phyloP scores from a whole-genome alignment of 2,329 filamentous ascomycete genomes.

The Cercospora nicotianae region DNA sequence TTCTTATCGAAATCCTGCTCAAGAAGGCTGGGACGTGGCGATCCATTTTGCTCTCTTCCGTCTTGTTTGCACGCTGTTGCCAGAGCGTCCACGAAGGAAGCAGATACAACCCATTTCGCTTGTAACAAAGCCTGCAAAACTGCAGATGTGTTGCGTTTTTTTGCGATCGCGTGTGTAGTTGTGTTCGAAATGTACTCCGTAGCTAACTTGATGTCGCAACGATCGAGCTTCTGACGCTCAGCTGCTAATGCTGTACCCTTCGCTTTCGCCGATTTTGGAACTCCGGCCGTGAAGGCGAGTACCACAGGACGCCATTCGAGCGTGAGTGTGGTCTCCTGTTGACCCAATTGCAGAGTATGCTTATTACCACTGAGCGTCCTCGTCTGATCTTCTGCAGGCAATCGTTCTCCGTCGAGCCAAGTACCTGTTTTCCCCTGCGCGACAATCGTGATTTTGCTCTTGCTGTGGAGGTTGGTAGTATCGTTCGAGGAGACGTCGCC shows the following conservation, averaged over 20 bases:
- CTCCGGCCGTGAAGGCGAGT: slow-evolving; percentile 73
- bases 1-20: slow-evolving; percentile 75
- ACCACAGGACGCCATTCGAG: slow-evolving; percentile 72
- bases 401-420: slow-evolving; percentile 67
- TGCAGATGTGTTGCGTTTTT: slow-evolving; percentile 85
- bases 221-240: slow-evolving; percentile 68
- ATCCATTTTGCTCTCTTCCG: slow-evolving; percentile 25
- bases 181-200: slow-evolving; percentile 66
- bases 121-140: slow-evolving; percentile 84
- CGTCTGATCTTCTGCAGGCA: slow-evolving; percentile 53
- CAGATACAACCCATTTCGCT: slow-evolving; percentile 72
- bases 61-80: slow-evolving; percentile 56
- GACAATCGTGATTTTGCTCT: slow-evolving; percentile 70
- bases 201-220: slow-evolving; percentile 84
- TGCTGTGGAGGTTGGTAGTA: slow-evolving; percentile 57
- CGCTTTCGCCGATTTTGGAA: slow-evolving; percentile 55
- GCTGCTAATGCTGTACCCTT: slow-evolving; percentile 58
- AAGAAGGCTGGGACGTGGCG: slow-evolving; percentile 46
- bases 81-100: slow-evolving; percentile 71
- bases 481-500: slow-evolving; percentile 64
- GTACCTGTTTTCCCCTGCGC: slow-evolving; percentile 89
- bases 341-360: slow-evolving; percentile 65
- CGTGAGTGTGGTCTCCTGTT: slow-evolving; percentile 45
- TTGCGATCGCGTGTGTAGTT: slow-evolving; percentile 86
- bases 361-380: slow-evolving; percentile 53